Conservation (phyloP, 352 stramenopile species). For the Saprolegnia parasitica region DNA sequence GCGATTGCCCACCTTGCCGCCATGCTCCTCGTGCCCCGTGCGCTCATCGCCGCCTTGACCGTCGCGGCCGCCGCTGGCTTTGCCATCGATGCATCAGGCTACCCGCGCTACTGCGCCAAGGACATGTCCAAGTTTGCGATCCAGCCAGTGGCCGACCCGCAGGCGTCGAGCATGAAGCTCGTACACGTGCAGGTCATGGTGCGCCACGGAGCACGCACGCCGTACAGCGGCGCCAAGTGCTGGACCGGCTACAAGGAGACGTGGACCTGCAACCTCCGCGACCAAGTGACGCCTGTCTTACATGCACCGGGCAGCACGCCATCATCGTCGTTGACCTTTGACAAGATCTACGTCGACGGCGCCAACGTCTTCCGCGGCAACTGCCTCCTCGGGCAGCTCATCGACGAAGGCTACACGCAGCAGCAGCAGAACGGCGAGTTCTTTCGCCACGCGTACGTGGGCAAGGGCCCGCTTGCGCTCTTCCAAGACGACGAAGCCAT, state of each 20-base stretch:
- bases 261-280: conserved; percentile 24
- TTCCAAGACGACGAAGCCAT: conserved; percentile 5
- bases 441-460: conserved; percentile 19
- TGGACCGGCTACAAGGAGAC: conserved; percentile 26
- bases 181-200: conserved; percentile 28
- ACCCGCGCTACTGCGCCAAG: conserved; percentile 23
- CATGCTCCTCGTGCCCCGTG: too few relatives aligned
- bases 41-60: too few relatives aligned
- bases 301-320: background rate
- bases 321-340: conserved; percentile 1
- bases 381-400: conserved; percentile 14
- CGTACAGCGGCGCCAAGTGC: conserved; percentile 11
- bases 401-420: conserved; percentile 13
- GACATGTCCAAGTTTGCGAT: conserved; percentile 26
- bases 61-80: background rate
- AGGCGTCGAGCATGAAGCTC: background rate
- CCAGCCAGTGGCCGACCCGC: conserved; percentile 8
- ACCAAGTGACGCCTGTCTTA: background rate
- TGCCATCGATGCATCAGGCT: background rate
- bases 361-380: conserved; percentile 15
- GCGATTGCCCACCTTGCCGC: too few relatives aligned
- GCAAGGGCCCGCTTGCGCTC: background rate
- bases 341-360: conserved; percentile 14
- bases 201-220: conserved; percentile 22
- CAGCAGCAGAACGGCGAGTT: conserved; percentile 17